A percentile compares a stretch with the other conserved stretches of the same genome.
Evolutionary conservation across 2,329 filamentous ascomycete species (phyloP).

Genomic region (Colletotrichum neosansevieriae): DNA sequence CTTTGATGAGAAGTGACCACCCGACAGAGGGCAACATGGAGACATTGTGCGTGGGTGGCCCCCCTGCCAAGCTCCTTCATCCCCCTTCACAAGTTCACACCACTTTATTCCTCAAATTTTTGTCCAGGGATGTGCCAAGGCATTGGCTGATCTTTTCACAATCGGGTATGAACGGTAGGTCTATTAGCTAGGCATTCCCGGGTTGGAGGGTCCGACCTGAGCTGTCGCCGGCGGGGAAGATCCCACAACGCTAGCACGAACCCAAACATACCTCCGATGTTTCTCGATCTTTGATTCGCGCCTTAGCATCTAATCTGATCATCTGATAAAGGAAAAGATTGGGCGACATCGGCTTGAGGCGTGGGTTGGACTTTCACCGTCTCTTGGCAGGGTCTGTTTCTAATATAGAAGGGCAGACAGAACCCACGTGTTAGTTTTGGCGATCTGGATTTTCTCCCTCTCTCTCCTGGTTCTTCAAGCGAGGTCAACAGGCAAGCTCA

Average conservation of each 20-base stretch:
- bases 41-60: constrained; percentile 5
- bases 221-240: constrained; percentile 27
- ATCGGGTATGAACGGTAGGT: constrained; percentile 14
- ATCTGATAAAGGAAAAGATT: constrained; percentile 37
- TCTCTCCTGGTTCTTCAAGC: constrained; percentile 26
- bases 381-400: constrained; percentile 16
- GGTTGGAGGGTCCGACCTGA: constrained; percentile 22
- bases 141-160: constrained; percentile 27
- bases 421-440: constrained; percentile 7
- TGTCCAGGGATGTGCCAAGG: constrained; percentile 7
- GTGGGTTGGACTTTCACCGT: not conserved
- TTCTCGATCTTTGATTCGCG: constrained; percentile 17
- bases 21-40: constrained; percentile 24
- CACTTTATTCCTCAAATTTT: constrained; percentile 17
- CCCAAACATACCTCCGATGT: constrained; percentile 32
- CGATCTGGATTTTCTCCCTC: constrained; percentile 3
- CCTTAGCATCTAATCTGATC: constrained; percentile 38
- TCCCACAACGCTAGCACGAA: constrained; percentile 38
- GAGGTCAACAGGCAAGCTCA: constrained; percentile 30
- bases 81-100: constrained; percentile 32
- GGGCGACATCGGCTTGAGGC: constrained; percentile 31
- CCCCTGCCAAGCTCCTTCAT: constrained; percentile 19
- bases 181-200: constrained; percentile 20
- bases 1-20: constrained; percentile 24
- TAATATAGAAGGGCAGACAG: constrained; percentile 26